phyloP scores from a whole-genome alignment of 192 early-diverging fungal species.

The Paraglomus brasilianum region DNA sequence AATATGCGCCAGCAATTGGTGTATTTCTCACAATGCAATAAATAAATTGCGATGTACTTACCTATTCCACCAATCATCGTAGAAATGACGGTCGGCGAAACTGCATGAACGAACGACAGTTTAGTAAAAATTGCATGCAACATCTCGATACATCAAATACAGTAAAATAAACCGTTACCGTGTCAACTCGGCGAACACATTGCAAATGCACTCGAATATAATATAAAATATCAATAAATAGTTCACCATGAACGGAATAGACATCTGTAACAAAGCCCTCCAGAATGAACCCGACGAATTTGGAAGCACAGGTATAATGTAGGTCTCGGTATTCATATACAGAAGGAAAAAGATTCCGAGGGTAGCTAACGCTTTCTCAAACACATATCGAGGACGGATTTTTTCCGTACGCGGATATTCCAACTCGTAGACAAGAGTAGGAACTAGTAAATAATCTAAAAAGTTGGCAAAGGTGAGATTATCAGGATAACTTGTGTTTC shows the following conservation, averaged over 20 bases:
- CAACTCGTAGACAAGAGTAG: conserved; percentile 90
- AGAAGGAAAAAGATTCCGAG: conserved; percentile 78
- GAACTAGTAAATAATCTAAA: conserved; percentile 82
- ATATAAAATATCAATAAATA: conserved; percentile 93
- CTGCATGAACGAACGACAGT: conserved; percentile 31
- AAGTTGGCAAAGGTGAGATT: conserved; percentile 85
- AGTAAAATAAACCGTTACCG: conserved; percentile 40
- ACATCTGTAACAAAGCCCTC: conserved; percentile 64
- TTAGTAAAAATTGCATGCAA: not conserved
- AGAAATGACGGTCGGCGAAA: conserved; percentile 97
- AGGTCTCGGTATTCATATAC: conserved; percentile 83
- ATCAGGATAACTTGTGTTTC: conserved; percentile 65
- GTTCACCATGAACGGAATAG: conserved; percentile 89
- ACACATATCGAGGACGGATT: conserved; percentile 87
- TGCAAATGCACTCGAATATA: conserved; percentile 96
- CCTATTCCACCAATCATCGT: conserved; percentile 98
- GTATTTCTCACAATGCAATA: not conserved
- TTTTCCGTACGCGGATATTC: conserved; percentile 84
- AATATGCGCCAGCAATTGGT: not conserved
- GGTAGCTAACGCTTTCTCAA: conserved; percentile 77
- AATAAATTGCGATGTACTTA: conserved; percentile 20
- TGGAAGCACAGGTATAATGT: conserved; percentile 79
- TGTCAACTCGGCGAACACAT: conserved; percentile 93
- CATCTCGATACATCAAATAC: not conserved
- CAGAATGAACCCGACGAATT: conserved; percentile 54